Conservation (phyloP, 2,329 filamentous ascomycete species). For the Aspergillus bombycis region DNA sequence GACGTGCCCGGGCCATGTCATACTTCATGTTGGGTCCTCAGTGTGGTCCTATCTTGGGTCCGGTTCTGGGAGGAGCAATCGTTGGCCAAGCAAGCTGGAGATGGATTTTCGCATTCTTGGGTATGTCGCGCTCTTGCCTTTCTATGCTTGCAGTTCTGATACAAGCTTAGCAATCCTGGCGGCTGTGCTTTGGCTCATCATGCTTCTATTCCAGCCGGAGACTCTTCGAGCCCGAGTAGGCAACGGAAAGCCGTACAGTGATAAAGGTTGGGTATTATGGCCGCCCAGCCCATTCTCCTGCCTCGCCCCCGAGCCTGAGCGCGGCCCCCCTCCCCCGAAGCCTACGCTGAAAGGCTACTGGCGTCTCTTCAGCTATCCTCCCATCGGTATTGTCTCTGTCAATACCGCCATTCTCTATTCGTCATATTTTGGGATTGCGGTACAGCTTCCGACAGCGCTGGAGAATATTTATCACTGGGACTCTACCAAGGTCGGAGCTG, state of each 20-base stretch:
- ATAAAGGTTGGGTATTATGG: slow-evolving; percentile 9
- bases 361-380: slow-evolving; percentile 35
- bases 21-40: slow-evolving; percentile 50
- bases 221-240: slow-evolving; percentile 51
- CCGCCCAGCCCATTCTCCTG: background rate
- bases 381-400: slow-evolving; percentile 37
- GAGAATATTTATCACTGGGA: slow-evolving; percentile 13
- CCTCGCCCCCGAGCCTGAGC: slow-evolving; percentile 23
- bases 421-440: slow-evolving; percentile 23
- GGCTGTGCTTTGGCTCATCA: slow-evolving; percentile 28
- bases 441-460: slow-evolving; percentile 34
- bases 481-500: background rate
- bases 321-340: slow-evolving; percentile 28
- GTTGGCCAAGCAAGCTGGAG: slow-evolving; percentile 42
- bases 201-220: slow-evolving; percentile 49
- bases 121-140: slow-evolving; percentile 16
- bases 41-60: slow-evolving; percentile 49
- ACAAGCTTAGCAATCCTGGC: background rate
- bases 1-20: slow-evolving; percentile 45
- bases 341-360: slow-evolving; percentile 32
- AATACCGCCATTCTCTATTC: slow-evolving; percentile 36
- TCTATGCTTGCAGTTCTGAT: slow-evolving; percentile 14
- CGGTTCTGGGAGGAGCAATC: slow-evolving; percentile 47
- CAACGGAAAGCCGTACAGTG: slow-evolving; percentile 35
- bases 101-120: slow-evolving; percentile 51